Base-by-base conservation (phyloP, 345 rosid genomes). In the Pugionium dolabratum region DNA sequence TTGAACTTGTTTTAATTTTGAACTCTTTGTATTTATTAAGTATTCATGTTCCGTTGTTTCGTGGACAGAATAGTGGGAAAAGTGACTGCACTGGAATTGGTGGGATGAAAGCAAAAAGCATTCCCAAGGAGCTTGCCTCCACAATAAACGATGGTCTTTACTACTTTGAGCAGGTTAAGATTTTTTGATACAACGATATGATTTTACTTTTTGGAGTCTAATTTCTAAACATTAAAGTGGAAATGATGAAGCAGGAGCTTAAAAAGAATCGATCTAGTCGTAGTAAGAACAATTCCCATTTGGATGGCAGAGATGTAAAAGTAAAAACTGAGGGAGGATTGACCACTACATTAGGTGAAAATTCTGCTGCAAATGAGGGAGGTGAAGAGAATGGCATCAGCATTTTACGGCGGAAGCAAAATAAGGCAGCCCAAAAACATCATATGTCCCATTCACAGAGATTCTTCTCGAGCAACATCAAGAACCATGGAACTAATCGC, bases 91-190 rank as follows among this genome's bases (percentile, higher is more conserved):
- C 80, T 70, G 77, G 75, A 69, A 54, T 44, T 29, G 76, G 73
- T 45, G 77, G 74, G 40, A 76, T 81, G 45, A 81, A 72, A 73
- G 80, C 87, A 31, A 74, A 84, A 47, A 62, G 81, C 50, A 78
- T 93, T 28, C 80, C 98, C 8, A 80, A 73, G 52, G 97, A 94
- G 79, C 84, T 84, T 71, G 99, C 96, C 67, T 80, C 85, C 66
- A 72, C 90, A 55, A 94, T 88, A 74, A 86, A 90, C 71, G 99
- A 90, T 51, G 99, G 99, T 57, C 96, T 94, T 67, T 84, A 82
- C 79, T 94, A 78, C 79, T 94, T 76, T 73, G 99, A 94, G 76
- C 97, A 94, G 95, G 99, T 94, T 61, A 27, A 59, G 47, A 11
- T 58, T 7, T 53, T 7, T 30, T 27, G 30, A 33, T 52, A 41